A percentile compares a stretch with the other conserved stretches of the same genome.
These are phyloP conservation scores for Austroboletus eburneus DNA, from an alignment of 768 basidiomycete genomes.

Conservation along the genomic window DNA sequence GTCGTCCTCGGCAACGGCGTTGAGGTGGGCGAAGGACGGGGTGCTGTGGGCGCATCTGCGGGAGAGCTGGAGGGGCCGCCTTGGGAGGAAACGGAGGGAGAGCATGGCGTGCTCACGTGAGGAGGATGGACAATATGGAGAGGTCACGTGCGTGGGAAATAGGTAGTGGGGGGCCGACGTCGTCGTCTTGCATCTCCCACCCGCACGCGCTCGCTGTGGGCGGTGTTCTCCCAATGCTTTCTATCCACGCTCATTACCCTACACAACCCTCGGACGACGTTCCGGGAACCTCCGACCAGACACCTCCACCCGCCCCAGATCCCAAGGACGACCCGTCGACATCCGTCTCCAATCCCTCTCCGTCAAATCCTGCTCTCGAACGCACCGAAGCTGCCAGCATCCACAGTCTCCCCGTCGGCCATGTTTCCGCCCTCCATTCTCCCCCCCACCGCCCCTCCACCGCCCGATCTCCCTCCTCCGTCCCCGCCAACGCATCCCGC, in stretches of 20 bases:
- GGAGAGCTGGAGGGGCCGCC: not conserved
- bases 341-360: slow-evolving; percentile 29
- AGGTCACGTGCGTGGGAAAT: too few relatives aligned
- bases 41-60: slow-evolving; percentile 20
- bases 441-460: slow-evolving; percentile 32
- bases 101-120: too few relatives aligned
- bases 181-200: too few relatives aligned
- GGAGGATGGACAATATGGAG: too few relatives aligned
- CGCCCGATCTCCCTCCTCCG: slow-evolving; percentile 22
- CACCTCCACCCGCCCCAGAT: too few relatives aligned
- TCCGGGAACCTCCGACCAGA: too few relatives aligned
- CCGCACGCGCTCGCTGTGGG: too few relatives aligned
- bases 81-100: not conserved
- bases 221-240: too few relatives aligned
- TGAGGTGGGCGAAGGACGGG: slow-evolving; percentile 33
- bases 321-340: too few relatives aligned
- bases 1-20: slow-evolving; percentile 53
- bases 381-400: slow-evolving; percentile 50
- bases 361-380: slow-evolving; percentile 35
- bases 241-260: too few relatives aligned
- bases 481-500: not conserved
- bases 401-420: slow-evolving; percentile 55
- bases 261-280: too few relatives aligned
- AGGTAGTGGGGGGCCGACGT: too few relatives aligned
- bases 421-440: slow-evolving; percentile 41